phyloP scores from a whole-genome alignment of 176 grass and related monocot species.

The Hsuehochloa calcarea region DNA sequence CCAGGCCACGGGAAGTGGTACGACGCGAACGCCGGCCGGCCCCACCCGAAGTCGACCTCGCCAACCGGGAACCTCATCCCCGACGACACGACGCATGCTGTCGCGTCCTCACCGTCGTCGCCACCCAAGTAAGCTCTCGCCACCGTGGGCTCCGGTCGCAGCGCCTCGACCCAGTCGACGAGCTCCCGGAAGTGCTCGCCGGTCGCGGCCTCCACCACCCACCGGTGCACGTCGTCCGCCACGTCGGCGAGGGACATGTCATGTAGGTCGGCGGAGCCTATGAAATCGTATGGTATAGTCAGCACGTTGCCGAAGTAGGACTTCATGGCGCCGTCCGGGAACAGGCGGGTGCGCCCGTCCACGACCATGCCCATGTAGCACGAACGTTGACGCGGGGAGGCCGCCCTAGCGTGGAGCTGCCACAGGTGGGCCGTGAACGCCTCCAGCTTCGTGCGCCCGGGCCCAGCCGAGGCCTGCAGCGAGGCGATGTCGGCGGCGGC shows the following conservation, averaged over 20 bases:
- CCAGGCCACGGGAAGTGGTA: conserved; percentile 77
- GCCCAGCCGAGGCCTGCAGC: conserved; percentile 39
- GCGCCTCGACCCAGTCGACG: conserved; percentile 65
- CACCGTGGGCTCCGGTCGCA: conserved; percentile 37
- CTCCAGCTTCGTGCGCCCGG: conserved; percentile 49
- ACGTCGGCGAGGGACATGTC: conserved; percentile 47
- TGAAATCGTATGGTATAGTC: conserved; percentile 42
- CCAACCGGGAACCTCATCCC: conserved; percentile 48
- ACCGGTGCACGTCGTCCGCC: conserved; percentile 53
- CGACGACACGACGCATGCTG: conserved; percentile 54
- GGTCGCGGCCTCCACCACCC: conserved; percentile 45
- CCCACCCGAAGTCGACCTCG: conserved; percentile 71
- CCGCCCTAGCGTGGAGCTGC: conserved; percentile 50
- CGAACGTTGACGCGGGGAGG: background rate
- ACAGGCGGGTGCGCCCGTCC: conserved; percentile 50
- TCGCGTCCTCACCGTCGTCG: background rate
- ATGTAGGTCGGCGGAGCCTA: background rate
- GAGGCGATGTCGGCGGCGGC: conserved; percentile 33
- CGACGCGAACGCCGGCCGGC: conserved; percentile 51
- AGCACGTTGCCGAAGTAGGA: conserved; percentile 70
- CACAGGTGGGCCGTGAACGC: conserved; percentile 69
- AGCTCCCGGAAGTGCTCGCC: conserved; percentile 53
- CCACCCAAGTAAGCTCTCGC: conserved; percentile 46
- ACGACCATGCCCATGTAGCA: conserved; percentile 65
- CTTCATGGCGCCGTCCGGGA: conserved; percentile 30